A percentile compares a stretch with the other conserved stretches of the same genome.
Conservation (phyloP, 1,284 basidiomycete genomes). For the Inonotus obliquus region DNA sequence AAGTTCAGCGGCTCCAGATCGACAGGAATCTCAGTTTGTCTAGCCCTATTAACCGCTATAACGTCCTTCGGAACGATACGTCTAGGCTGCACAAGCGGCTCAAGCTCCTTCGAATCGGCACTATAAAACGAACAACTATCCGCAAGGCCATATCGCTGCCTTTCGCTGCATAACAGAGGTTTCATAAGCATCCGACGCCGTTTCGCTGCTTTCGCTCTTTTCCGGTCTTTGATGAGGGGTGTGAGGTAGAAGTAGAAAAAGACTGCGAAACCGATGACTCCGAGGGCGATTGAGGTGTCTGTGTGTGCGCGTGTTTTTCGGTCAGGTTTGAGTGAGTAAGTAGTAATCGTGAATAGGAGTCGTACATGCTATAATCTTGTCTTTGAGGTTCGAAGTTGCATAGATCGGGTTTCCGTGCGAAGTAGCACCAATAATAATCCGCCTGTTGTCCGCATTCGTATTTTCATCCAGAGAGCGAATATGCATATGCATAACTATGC, state of each 20-base stretch:
- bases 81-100: background rate
- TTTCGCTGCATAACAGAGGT: background rate
- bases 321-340: background rate
- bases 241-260: slow-evolving; percentile 10
- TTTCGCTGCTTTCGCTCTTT: background rate
- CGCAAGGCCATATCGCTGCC: background rate
- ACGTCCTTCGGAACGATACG: slow-evolving; percentile 8
- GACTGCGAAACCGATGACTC: slow-evolving; percentile 6
- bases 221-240: slow-evolving; percentile 2
- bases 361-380: slow-evolving; percentile 7
- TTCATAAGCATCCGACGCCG: background rate
- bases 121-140: background rate
- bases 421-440: too few relatives aligned
- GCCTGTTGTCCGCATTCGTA: too few relatives aligned
- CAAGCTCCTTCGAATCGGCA: background rate
- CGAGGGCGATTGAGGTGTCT: slow-evolving; percentile 6
- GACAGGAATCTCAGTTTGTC: background rate
- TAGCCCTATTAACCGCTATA: background rate
- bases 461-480: too few relatives aligned
- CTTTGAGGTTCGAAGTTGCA: background rate
- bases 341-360: background rate
- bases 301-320: too few relatives aligned
- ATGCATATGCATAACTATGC: too few relatives aligned
- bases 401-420: background rate
- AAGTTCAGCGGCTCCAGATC: slow-evolving; percentile 8